Base-by-base conservation (phyloP, 1,284 basidiomycete species). In the Rhodotorula sp. region DNA sequence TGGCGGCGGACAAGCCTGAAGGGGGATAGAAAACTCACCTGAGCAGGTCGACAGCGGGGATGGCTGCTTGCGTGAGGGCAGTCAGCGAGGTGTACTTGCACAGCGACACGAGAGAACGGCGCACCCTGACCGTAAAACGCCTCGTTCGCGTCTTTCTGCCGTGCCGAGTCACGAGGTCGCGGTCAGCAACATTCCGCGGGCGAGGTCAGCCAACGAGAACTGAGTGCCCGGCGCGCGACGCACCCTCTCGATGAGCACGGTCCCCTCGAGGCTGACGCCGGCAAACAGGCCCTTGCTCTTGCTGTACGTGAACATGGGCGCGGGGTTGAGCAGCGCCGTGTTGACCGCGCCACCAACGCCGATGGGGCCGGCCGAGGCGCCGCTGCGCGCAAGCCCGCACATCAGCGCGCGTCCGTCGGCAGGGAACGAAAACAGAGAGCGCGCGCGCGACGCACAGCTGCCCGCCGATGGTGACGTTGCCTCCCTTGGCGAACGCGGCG, bases 271-370 rank as follows among this genome's bases (percentile, higher is more conserved):
- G 6, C 92, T 95, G 60, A 99, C 83, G 36, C 96, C 96, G 4
- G 95, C 96, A 78, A 96, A 99, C 56, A 99, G 86, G 74, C 95
- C 94, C 93, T 80, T 55, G 48, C 34, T 58, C 62, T 77, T 72
- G n/a, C 67, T 66, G 83, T 98, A 98, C 76, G 92, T 93, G 83
- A 97, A 99, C 90, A 98, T 94, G 1, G 95, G 95, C 21, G 96
- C 90, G 0, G 96, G 94, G 81, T 96, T 92, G 29, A 92, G 90
- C 59, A 99, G 84, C 17, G 89, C 89, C 0, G 93, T 88, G 78
- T 95, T 90, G 15, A 97, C 88, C 69, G 91, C 91, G 0, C 91
- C 96, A 19, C 97, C 97, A 0, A 95, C 97, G 0, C 96, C 97
- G 74, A 98, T 91, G 0, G 96, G 96, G 0, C 94, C 94, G 17